phyloP scores from a whole-genome alignment of 1,284 basidiomycete genomes.

The Fomes fomentarius region DNA sequence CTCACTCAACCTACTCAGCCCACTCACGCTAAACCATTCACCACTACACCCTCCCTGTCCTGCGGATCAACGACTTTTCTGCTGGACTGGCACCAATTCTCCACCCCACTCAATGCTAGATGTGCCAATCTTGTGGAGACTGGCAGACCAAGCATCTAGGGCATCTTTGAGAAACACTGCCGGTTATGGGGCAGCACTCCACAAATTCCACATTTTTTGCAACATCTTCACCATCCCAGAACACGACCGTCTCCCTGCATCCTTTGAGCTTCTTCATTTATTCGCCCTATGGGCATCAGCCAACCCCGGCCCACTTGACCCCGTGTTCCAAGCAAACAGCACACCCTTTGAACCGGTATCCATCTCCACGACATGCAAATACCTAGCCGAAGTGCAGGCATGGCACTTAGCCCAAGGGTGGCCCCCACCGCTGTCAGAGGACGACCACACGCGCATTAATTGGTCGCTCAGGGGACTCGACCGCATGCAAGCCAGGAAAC shows the following conservation, averaged over 20 bases:
- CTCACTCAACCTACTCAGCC: conserved; percentile 4
- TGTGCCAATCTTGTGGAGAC: no score
- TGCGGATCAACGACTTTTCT: conserved; percentile 33
- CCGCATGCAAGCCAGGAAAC: conserved; percentile 24
- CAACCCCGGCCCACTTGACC: conserved; percentile 20
- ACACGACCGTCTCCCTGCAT: conserved; percentile 32
- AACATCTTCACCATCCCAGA: conserved; percentile 40
- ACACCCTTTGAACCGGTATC: conserved; percentile 35
- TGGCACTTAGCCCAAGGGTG: conserved; percentile 45
- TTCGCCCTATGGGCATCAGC: conserved; percentile 39
- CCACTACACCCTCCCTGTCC: conserved; percentile 30
- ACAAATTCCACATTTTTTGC: conserved; percentile 43
- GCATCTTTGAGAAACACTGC: conserved; percentile 30
- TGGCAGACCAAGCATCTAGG: conserved; percentile 28
- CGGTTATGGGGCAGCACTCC: conserved; percentile 36
- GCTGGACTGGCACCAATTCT: conserved; percentile 36
- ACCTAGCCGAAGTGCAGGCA: conserved; percentile 38
- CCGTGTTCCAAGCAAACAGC: conserved; percentile 16
- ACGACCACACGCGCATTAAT: conserved; percentile 26
- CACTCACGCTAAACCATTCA: conserved; percentile 24
- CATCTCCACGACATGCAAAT: conserved; percentile 29
- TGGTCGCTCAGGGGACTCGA: conserved; percentile 35
- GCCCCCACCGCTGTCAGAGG: conserved; percentile 29
- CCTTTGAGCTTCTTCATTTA: conserved; percentile 34
- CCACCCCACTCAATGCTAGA: no score